A percentile compares a stretch with the other conserved stretches of the same genome.
Evolutionary conservation across 345 rosid genomes (phyloP).

Genomic region (Streptanthus diversifolius): DNA sequence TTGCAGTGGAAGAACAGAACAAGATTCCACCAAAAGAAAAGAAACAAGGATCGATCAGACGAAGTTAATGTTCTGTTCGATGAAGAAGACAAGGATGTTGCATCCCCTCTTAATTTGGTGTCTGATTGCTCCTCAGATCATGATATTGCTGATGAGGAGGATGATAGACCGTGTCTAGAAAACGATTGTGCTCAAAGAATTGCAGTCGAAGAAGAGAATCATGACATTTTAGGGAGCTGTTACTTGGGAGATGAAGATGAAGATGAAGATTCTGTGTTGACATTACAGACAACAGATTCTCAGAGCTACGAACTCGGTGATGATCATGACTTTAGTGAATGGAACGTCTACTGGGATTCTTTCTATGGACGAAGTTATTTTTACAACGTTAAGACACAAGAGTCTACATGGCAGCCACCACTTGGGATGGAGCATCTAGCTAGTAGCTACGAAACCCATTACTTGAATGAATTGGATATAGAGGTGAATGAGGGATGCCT

Average conservation of each 20-base stretch:
- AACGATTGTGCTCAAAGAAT: conserved; percentile 16
- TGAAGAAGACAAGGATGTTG: conserved; percentile 25
- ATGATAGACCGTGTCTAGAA: conserved; percentile 24
- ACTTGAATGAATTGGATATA: conserved; percentile 31
- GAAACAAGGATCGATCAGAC: not conserved
- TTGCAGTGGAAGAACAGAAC: conserved; percentile 44
- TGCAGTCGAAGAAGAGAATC: conserved; percentile 5
- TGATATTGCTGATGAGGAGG: conserved; percentile 28
- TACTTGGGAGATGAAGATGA: conserved; percentile 20
- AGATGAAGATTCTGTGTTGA: conserved; percentile 17
- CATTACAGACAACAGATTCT: conserved; percentile 27
- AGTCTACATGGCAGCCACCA: conserved; percentile 75
- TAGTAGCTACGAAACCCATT: conserved; percentile 17
- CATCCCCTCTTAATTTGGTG: conserved; percentile 16
- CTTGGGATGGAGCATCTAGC: conserved; percentile 57
- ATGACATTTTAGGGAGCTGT: conserved; percentile 12
- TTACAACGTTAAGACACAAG: conserved; percentile 55
- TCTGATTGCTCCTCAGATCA: conserved; percentile 14
- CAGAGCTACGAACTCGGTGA: conserved; percentile 21
- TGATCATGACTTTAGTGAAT: conserved; percentile 43
- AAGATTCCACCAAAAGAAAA: conserved; percentile 30
- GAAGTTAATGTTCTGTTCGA: conserved; percentile 1
- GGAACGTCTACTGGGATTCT: conserved; percentile 77
- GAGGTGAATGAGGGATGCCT: conserved; percentile 32
- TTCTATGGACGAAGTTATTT: conserved; percentile 64